Conservation (phyloP, 805 yeast species). For the Metschnikowia colocasiae region DNA sequence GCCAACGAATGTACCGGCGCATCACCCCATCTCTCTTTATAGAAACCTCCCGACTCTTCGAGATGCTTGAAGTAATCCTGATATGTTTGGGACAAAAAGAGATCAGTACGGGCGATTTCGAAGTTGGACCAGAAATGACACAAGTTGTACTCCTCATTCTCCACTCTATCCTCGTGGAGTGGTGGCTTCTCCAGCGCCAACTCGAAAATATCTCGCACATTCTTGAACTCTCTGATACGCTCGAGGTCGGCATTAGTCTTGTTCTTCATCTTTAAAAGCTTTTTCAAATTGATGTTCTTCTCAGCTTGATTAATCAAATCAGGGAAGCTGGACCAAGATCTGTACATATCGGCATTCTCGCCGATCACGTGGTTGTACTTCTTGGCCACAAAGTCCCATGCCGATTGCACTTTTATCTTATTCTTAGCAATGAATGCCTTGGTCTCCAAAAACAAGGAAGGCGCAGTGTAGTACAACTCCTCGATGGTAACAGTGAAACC, state of each 20-base stretch:
- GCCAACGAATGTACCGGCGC: slow-evolving; percentile 93
- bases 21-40: slow-evolving; percentile 95
- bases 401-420: slow-evolving; percentile 48
- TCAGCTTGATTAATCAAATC: slow-evolving; percentile 30
- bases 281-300: slow-evolving; percentile 23
- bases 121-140: slow-evolving; percentile 94
- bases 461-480: slow-evolving; percentile 79
- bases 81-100: slow-evolving; percentile 66
- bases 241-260: slow-evolving; percentile 24
- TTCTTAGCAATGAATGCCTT: slow-evolving; percentile 52
- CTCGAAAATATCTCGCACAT: slow-evolving; percentile 37
- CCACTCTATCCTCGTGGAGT: slow-evolving; percentile 53
- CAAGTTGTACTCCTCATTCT: slow-evolving; percentile 65
- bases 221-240: slow-evolving; percentile 14
- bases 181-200: slow-evolving; percentile 29
- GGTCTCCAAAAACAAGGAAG: slow-evolving; percentile 74
- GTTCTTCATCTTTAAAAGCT: slow-evolving; percentile 19
- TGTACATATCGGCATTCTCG: slow-evolving; percentile 21
- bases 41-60: slow-evolving; percentile 78
- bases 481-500: slow-evolving; percentile 80
- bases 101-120: slow-evolving; percentile 80
- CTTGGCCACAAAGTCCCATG: slow-evolving; percentile 66
- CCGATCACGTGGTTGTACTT: slow-evolving; percentile 26
- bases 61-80: slow-evolving; percentile 62
- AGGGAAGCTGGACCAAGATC: slow-evolving; percentile 15